Percentiles rank a stretch among this genome's conserved stretches.
These are phyloP conservation scores for Ogataea ramenticola DNA, from an alignment of 805 yeast species.

Conservation along the genomic window DNA sequence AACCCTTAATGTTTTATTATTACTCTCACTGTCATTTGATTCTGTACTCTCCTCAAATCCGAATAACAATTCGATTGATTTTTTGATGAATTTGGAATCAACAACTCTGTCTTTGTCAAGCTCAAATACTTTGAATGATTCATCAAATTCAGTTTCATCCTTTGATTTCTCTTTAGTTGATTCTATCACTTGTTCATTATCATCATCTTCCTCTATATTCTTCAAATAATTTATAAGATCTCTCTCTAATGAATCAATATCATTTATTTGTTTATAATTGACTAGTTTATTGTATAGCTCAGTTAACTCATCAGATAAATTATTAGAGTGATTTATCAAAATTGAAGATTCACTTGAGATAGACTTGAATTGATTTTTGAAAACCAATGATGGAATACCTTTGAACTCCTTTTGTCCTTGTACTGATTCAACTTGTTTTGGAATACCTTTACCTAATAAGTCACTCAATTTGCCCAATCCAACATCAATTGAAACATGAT, in stretches of 20 bases:
- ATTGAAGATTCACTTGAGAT: constrained; percentile 13
- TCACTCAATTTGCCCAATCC: constrained; percentile 66
- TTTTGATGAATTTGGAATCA: constrained; percentile 47
- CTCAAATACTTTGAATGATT: constrained; percentile 40
- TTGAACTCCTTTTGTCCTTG: constrained; percentile 1
- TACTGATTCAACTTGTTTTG: not conserved
- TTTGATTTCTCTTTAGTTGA: not conserved
- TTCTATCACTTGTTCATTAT: constrained; percentile 17
- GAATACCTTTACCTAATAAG: constrained; percentile 53
- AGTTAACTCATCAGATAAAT: constrained; percentile 15
- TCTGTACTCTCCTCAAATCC: constrained; percentile 18
- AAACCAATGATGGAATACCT: constrained; percentile 7
- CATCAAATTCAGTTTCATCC: constrained; percentile 1
- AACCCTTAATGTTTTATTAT: not conserved
- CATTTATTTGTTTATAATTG: constrained; percentile 12
- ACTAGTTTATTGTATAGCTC: constrained; percentile 23
- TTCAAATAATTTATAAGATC: constrained; percentile 23
- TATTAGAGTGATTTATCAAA: constrained; percentile 17
- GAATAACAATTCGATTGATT: constrained; percentile 31
- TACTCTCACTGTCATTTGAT: constrained; percentile 6
- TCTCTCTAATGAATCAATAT: constrained; percentile 24
- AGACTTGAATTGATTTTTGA: constrained; percentile 12
- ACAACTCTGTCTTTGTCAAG: constrained; percentile 60
- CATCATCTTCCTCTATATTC: constrained; percentile 16
- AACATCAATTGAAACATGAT: constrained; percentile 44